Conservation (phyloP, 345 rosid genomes). For the Eucalyptus tenuipes region DNA sequence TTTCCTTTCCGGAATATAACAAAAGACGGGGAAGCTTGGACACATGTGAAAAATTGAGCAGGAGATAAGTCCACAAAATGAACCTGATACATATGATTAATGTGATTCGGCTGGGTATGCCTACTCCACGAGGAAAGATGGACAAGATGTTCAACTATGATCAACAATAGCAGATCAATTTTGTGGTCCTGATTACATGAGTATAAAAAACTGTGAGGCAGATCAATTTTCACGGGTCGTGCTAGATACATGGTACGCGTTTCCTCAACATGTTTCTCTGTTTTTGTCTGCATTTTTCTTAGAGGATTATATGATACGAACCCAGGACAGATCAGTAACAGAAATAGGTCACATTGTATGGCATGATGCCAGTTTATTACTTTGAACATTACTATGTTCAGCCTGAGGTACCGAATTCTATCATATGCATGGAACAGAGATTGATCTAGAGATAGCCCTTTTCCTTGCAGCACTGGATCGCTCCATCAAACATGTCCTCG, state of each 20-base stretch:
- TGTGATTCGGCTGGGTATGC: background rate
- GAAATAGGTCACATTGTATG: background rate
- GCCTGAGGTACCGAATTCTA: background rate
- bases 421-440: background rate
- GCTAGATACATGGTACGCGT: background rate
- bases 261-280: background rate
- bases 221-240: background rate
- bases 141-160: background rate
- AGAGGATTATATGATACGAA: background rate
- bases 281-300: background rate
- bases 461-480: constrained; percentile 10
- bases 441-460: constrained; percentile 7
- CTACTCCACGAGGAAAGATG: background rate
- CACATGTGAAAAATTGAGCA: fast-evolving
- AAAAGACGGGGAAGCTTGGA: background rate
- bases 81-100: background rate
- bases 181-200: background rate
- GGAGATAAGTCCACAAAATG: background rate
- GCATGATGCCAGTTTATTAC: background rate
- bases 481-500: constrained; percentile 18
- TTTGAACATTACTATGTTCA: background rate
- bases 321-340: background rate
- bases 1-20: background rate
- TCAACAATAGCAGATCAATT: background rate
- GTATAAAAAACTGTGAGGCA: too few species aligned